Percentiles rank a stretch among this genome's conserved stretches.
These are phyloP conservation scores for Phytophthora megakarya DNA, from an alignment of 352 stramenopile genomes.

Conservation along the genomic window DNA sequence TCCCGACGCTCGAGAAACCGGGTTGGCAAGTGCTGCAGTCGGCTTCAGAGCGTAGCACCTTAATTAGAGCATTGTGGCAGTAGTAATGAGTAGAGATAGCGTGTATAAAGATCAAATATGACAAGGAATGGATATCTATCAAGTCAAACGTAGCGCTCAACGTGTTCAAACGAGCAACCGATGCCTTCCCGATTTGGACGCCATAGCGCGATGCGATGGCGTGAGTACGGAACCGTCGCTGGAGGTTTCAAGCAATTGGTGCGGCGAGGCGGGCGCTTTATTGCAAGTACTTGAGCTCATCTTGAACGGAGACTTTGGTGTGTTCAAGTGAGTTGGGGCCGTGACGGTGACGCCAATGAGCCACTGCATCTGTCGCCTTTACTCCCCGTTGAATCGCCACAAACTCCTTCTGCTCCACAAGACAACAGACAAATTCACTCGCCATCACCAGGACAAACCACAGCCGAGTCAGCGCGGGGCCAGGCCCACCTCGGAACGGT, in stretches of 20 bases:
- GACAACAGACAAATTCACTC: constrained; percentile 15
- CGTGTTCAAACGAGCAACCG: constrained; percentile 10
- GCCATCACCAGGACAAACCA: constrained; percentile 1
- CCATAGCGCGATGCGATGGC: constrained; percentile 9
- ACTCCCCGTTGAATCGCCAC: constrained; percentile 11
- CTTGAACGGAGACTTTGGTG: constrained; percentile 2
- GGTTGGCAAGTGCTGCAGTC: constrained; percentile 63
- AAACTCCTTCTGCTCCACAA: constrained; percentile 16
- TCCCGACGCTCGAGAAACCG: constrained; percentile 17
- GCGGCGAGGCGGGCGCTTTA: constrained; percentile 7
- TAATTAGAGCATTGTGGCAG: constrained; percentile 33
- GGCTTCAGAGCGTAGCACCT: constrained; percentile 32
- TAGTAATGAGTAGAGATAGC: constrained; percentile 21
- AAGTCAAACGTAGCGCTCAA: constrained; percentile 2
- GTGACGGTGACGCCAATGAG: constrained; percentile 37
- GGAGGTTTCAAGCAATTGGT: constrained; percentile 40
- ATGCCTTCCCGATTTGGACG: constrained; percentile 34
- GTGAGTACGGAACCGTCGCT: constrained; percentile 29
- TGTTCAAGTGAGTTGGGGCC: constrained; percentile 11
- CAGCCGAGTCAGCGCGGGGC: not conserved
- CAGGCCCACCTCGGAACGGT: constrained; percentile 19
- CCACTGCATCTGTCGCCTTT: constrained; percentile 31
- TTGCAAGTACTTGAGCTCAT: constrained; percentile 13
- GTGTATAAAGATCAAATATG: constrained; percentile 26
- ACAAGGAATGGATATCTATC: constrained; percentile 35